Percentiles rank a stretch among this genome's conserved stretches.
Conservation (phyloP, 768 basidiomycete genomes). For the Boletus fagicola region DNA sequence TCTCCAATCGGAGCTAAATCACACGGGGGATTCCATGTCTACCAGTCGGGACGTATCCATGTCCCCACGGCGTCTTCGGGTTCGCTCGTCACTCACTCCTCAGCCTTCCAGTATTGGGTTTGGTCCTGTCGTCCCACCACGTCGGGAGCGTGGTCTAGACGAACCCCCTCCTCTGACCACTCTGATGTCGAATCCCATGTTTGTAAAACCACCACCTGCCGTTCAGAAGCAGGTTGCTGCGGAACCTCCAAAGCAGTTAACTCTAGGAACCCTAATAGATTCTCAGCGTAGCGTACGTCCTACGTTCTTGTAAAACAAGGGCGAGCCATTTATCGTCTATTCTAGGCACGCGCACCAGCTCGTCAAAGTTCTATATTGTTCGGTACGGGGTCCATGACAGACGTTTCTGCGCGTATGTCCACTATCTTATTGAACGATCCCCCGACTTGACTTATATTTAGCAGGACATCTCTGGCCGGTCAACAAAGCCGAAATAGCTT, state of each 20-base stretch:
- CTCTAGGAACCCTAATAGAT: constrained; percentile 59
- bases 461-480: constrained; percentile 34
- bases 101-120: constrained; percentile 49
- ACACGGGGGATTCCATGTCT: constrained; percentile 18
- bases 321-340: constrained; percentile 4
- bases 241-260: constrained; percentile 38
- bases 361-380: constrained; percentile 56
- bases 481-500: constrained; percentile 61
- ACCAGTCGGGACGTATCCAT: constrained; percentile 43
- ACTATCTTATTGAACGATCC: constrained; percentile 1
- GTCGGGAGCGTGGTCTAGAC: constrained; percentile 50
- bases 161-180: constrained; percentile 68
- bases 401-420: constrained; percentile 34
- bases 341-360: constrained; percentile 47
- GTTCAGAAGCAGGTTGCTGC: constrained; percentile 20
- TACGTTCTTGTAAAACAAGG: not conserved
- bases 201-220: constrained; percentile 58
- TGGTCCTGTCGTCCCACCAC: constrained; percentile 40
- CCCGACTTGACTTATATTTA: constrained; percentile 17
- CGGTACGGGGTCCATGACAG: constrained; percentile 37
- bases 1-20: constrained; percentile 23
- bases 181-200: constrained; percentile 64
- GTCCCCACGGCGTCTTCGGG: constrained; percentile 45
- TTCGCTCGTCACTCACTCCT: constrained; percentile 71
- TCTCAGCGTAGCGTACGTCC: constrained; percentile 53